These are phyloP conservation scores for Nigrospora osmanthi DNA, from an alignment of 2,329 filamentous ascomycete genomes.

Conservation along the genomic window DNA sequence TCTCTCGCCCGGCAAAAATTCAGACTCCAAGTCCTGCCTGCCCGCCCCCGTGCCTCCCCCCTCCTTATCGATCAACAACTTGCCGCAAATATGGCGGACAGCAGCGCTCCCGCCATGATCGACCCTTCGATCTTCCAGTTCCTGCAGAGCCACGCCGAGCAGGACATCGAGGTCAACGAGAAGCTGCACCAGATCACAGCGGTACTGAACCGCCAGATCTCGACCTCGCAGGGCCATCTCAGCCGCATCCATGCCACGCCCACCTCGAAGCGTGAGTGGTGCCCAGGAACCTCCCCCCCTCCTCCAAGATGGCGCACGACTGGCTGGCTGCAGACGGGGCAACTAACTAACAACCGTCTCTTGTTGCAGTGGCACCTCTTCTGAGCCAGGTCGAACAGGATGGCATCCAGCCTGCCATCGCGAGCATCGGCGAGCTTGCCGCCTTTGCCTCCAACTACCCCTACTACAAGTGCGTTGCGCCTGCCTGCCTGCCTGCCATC, in stretches of 20 bases:
- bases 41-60: too few species aligned
- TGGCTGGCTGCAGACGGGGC: neutral
- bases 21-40: too few species aligned
- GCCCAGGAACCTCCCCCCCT: neutral
- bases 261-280: conserved; percentile 41
- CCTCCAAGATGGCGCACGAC: neutral
- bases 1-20: too few species aligned
- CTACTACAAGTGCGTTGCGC: conserved; percentile 74
- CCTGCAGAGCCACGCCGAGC: conserved; percentile 83
- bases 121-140: conserved; percentile 80
- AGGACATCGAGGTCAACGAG: conserved; percentile 76
- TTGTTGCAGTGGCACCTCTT: conserved; percentile 52
- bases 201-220: conserved; percentile 74
- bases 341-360: neutral
- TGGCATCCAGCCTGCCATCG: conserved; percentile 64
- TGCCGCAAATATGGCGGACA: conserved; percentile 13
- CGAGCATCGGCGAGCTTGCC: conserved; percentile 62
- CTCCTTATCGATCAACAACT: too few species aligned
- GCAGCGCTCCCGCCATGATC: conserved; percentile 44
- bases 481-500: too few species aligned
- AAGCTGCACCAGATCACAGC: conserved; percentile 76
- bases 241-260: conserved; percentile 87
- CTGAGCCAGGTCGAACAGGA: conserved; percentile 61
- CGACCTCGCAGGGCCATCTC: conserved; percentile 73
- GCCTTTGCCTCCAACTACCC: conserved; percentile 74